Evolutionary conservation across 768 basidiomycete genomes (phyloP).

Genomic region (Pholiota microspora): DNA sequence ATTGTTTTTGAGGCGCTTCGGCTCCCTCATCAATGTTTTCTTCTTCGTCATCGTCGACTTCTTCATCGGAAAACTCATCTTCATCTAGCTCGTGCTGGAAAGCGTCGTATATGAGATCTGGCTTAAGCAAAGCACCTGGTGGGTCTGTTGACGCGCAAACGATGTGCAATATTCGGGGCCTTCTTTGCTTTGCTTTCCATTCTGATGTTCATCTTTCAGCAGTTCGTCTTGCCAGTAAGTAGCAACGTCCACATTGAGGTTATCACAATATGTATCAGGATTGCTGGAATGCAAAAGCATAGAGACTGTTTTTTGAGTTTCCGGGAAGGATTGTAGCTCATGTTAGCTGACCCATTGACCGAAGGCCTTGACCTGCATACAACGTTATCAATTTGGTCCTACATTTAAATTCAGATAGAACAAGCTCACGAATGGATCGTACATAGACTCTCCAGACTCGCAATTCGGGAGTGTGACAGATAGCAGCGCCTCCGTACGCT

Average conservation of each 20-base stretch:
- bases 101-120: not conserved
- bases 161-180: too few species aligned
- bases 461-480: not conserved
- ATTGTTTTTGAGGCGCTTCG: too few species aligned
- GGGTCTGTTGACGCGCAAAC: not conserved
- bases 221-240: not conserved
- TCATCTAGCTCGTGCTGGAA: not conserved
- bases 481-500: not conserved
- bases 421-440: not conserved
- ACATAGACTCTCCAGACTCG: not conserved
- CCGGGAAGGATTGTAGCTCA: too few species aligned
- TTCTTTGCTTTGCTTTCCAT: too few species aligned
- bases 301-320: not conserved
- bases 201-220: too few species aligned
- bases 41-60: not conserved
- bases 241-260: not conserved
- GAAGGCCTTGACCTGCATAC: not conserved
- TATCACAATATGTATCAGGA: not conserved
- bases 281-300: not conserved
- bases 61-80: not conserved
- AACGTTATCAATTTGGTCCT: not conserved
- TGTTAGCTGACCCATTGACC: not conserved
- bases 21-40: not conserved
- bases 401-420: not conserved
- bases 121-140: not conserved